Base-by-base conservation (phyloP, 1,284 basidiomycete genomes). In the Moesziomyces parantarcticus region DNA sequence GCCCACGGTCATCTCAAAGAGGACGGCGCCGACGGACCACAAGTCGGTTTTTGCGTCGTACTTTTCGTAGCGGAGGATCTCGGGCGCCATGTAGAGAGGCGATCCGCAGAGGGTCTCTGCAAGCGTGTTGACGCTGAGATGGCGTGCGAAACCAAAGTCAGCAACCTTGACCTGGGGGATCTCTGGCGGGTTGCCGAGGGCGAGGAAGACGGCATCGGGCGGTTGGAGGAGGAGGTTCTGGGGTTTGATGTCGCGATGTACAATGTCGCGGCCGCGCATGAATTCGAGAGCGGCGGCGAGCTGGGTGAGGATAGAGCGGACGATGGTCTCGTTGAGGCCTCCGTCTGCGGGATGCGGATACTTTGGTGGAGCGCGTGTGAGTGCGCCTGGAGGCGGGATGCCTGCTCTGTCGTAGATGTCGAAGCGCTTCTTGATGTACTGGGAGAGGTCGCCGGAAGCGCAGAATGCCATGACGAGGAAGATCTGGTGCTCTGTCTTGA, bases 391-490 rank as follows among this genome's bases (percentile, higher is more conserved):
- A 20, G 46, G 47, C 21, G 65, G 20, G 2, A 62, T 26, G 50
- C 68, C 55, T 42, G 67, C 59, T 44, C 72, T 50, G 51, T 64
- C 58, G 44, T 69, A 74, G 32, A 78, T 69, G 55, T 77, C 60
- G 44, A 75, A 75, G 44, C 70, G 68, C 50, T 76, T 67, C 64
- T 71, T 94, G 87, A 99, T 96, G 84, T 98, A 98, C 77, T 93
- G 90, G 0, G 93, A 93, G 45, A 99, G 89, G 84, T 99, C 97
- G 14, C 94, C 94, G 4, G 94, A 94, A 0, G 94, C 90, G 85
- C 96, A 98, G 84, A 90, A 98, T 80, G 96, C 94, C 92, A 99
- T 99, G 82, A 99, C 92, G 58, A 99, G 90, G 86, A 97, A 97
- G 83, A 99, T 97, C 84, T 96, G 90, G 59, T 89, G 89, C 77